Evolutionary conservation across 1,284 basidiomycete species (phyloP).

Genomic region (Irpex sp.): DNA sequence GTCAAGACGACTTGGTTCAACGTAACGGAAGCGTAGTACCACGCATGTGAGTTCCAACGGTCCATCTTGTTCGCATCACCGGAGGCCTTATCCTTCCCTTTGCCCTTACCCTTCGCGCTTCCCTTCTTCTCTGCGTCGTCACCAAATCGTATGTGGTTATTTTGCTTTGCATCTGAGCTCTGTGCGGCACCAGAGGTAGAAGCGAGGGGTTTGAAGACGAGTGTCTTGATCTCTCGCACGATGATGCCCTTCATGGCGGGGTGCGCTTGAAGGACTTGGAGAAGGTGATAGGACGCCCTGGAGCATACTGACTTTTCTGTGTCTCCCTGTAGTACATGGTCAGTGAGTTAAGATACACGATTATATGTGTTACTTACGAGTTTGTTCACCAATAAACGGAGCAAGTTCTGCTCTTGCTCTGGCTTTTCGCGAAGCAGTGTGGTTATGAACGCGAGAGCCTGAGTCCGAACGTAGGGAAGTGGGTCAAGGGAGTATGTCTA

Average conservation of each 20-base stretch:
- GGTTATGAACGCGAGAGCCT: conserved; percentile 55
- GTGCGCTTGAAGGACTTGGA: conserved; percentile 88
- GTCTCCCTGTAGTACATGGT: conserved; percentile 65
- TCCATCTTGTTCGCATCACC: conserved; percentile 13
- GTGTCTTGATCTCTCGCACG: conserved; percentile 81
- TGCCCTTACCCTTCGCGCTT: conserved; percentile 11
- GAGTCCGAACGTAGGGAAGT: conserved; percentile 81
- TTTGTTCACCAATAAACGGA: conserved; percentile 93
- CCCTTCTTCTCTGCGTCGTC: conserved; percentile 28
- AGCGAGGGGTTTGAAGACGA: conserved; percentile 65
- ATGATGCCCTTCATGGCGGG: conserved; percentile 94
- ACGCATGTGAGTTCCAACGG: conserved; percentile 35
- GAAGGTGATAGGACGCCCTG: conserved; percentile 85
- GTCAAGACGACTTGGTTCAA: conserved; percentile 92
- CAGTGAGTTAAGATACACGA: not conserved
- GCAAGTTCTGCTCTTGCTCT: conserved; percentile 96
- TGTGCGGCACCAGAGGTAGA: conserved; percentile 37
- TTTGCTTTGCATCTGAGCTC: conserved; percentile 23
- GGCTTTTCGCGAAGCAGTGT: conserved; percentile 86
- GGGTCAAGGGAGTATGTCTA: conserved; percentile 86
- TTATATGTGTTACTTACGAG: conserved; percentile 48
- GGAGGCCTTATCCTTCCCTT: conserved; percentile 13
- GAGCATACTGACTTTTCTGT: conserved; percentile 87
- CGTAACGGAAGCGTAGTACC: conserved; percentile 91
- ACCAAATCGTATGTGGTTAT: conserved; percentile 36